Evolutionary conservation across 306 rosid genomes (phyloP), one percentile per base, ranked within the genome.

Genomic region (Prunus mongolica): DNA sequence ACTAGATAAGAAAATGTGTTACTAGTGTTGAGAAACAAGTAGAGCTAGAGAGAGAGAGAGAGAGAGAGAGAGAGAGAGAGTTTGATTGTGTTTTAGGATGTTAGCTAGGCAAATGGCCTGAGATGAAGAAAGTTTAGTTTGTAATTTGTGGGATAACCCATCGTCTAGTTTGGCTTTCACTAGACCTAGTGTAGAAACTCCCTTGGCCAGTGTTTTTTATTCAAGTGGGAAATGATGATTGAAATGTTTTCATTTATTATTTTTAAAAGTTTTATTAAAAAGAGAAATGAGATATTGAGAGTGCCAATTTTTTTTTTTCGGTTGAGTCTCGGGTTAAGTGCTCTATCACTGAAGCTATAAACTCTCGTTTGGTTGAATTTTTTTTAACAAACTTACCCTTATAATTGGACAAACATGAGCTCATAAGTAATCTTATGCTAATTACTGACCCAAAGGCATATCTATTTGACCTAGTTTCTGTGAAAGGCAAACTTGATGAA

Each of bases 21-120:
- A n/a, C 50, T n/a, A 4, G 16, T 57, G n/a, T 41, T 22, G 18
- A 57, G 76, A 73, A 73, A 45, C 77, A 73, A 61, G 58, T 60
- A 46, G 69, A 16, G 77, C 12, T 15, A 60, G 62, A 70, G 44
- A 60, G 8, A 16, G 24, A 22, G 24, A 60, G 62, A 70, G 44
- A 60, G 8, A 16, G 69, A 27, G 32, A 24, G 24, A 27, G 45
- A 10, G 32, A 32, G 38, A 27, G 45, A 19, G 51, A 0, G 45
- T 6, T 25, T 45, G 45, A 28, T 3, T 63, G 19, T 15, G 67
- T 63, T 30, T 63, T 16, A 63, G 67, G 20, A 47, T 38, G 4
- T 24, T 16, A 24, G 25, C 25, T 24, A 73, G 41, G 76, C 55
- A 58, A 24, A 73, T 45, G 76, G 8, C 52, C 34, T 38, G 62